Base-by-base conservation (phyloP, 2,329 filamentous ascomycete species). In the Polytolypa hystricis region DNA sequence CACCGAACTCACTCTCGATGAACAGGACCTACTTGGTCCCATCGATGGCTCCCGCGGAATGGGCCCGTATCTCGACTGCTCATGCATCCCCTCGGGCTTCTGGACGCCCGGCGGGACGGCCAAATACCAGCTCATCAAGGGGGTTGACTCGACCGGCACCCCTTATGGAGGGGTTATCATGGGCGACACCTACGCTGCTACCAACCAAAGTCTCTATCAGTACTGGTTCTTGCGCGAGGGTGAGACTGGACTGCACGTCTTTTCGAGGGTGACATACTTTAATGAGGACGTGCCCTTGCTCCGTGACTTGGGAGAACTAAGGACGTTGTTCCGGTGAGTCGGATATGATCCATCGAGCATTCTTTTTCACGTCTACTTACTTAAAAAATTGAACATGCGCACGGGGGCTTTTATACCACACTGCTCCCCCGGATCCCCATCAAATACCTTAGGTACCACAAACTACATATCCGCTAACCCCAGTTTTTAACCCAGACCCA, bases 161-260 rank as follows among this genome's bases (percentile, higher is more conserved):
- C 50, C 63, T 4, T 79, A 77, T 49, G 74, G 66, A 3, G 74
- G 74, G 2, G 67, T 78, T 21, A 61, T 70, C 29, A 70, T 79
- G 65, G 70, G 68, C 32, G 73, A 79, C 40, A 70, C 65, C 0
- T 78, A 76, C 47, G 60, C 65, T 0, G 58, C 64, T 0, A 77
- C 74, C 0, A 73, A 73, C 2, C 73, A 79, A 47, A 48, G 69
- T 4, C 58, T 80, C 11, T 68, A 79, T 46, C 74, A 79, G 47
- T 79, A 78, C 52, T 79, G 73, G 71, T 79, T 79, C 45, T 55
- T 79, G 3, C 61, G 71, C 7, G 73, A 77, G 30, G 70, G 69
- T 1, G 75, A 80, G 51, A 78, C 75, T 0, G 75, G 75, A 0
- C 52, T 79, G 23, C 75, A 79, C 47, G 70, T 67, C 0, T 79